Conservation (phyloP, 1,284 basidiomycete genomes). For the Coniferiporia sulphurascens region DNA sequence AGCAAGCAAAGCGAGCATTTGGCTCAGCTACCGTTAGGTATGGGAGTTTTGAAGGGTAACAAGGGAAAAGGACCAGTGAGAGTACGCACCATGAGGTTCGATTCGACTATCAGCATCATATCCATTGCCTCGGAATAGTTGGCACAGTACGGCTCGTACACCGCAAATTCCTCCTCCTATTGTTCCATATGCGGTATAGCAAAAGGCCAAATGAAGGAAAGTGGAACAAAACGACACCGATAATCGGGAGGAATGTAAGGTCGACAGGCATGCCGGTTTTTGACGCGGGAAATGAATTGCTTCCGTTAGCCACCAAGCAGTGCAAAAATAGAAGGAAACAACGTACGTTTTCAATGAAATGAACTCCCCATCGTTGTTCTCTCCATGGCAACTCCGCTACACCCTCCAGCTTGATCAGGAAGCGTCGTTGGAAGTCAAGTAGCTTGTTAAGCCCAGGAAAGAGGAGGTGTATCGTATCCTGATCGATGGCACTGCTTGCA, state of each 20-base stretch:
- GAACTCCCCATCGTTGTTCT: slow-evolving; percentile 85
- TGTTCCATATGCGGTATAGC: slow-evolving; percentile 33
- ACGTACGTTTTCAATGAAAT: slow-evolving; percentile 78
- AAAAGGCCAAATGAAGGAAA: slow-evolving; percentile 33
- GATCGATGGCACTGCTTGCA: slow-evolving; percentile 80
- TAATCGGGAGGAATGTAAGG: slow-evolving; percentile 8
- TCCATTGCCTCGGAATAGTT: slow-evolving; percentile 90
- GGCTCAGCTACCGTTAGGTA: slow-evolving; percentile 21
- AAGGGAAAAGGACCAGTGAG: slow-evolving; percentile 17
- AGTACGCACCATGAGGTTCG: slow-evolving; percentile 71
- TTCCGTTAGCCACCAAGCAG: slow-evolving; percentile 2
- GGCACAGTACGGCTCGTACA: slow-evolving; percentile 97
- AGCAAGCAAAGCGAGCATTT: slow-evolving; percentile 5
- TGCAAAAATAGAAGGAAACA: slow-evolving; percentile 22
- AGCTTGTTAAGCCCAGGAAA: slow-evolving; percentile 96
- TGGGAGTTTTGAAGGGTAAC: slow-evolving; percentile 21
- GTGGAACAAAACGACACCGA: slow-evolving; percentile 15
- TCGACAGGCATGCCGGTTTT: background rate
- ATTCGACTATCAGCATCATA: slow-evolving; percentile 81
- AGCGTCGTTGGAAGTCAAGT: slow-evolving; percentile 94
- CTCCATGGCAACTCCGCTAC: slow-evolving; percentile 80
- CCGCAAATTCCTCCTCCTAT: slow-evolving; percentile 90
- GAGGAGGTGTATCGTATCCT: slow-evolving; percentile 92
- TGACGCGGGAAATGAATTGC: slow-evolving; percentile 24
- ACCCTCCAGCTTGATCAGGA: slow-evolving; percentile 91